Percentiles rank a stretch among this genome's conserved stretches.
Conservation (phyloP, 2,329 filamentous ascomycete species). For the Penicillium capsulatum region DNA sequence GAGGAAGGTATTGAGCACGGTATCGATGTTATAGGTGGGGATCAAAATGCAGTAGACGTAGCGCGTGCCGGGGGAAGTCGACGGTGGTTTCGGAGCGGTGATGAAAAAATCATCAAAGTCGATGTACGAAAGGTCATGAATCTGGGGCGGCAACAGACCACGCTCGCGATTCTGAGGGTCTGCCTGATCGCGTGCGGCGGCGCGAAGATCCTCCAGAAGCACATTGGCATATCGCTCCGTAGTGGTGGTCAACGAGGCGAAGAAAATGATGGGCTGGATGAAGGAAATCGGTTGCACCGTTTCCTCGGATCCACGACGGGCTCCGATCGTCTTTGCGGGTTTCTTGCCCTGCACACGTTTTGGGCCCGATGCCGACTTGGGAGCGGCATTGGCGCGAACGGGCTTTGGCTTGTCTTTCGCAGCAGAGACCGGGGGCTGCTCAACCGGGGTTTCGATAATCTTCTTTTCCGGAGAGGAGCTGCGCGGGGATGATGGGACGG, state of each 20-base stretch:
- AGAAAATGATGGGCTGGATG: slow-evolving; percentile 73
- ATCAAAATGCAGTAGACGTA: slow-evolving; percentile 80
- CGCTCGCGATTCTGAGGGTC: slow-evolving; percentile 23
- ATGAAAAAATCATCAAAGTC: slow-evolving; percentile 95
- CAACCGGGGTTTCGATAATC: slow-evolving; percentile 6
- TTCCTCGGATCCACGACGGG: slow-evolving; percentile 18
- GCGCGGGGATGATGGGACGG: slow-evolving; percentile 31
- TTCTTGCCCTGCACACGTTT: slow-evolving; percentile 36
- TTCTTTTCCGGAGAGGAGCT: slow-evolving; percentile 24
- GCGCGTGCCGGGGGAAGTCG: slow-evolving; percentile 48
- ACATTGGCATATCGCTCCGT: slow-evolving; percentile 69
- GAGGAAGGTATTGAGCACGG: slow-evolving; percentile 80
- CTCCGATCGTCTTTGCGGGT: slow-evolving; percentile 26
- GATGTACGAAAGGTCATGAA: slow-evolving; percentile 76
- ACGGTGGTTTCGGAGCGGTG: slow-evolving; percentile 59
- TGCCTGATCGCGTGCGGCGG: slow-evolving; percentile 31
- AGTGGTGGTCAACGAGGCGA: slow-evolving; percentile 78
- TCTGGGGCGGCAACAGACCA: slow-evolving; percentile 54
- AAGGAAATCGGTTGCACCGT: slow-evolving; percentile 19
- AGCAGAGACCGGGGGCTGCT: not conserved
- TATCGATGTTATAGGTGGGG: slow-evolving; percentile 94
- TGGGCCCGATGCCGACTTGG: slow-evolving; percentile 25
- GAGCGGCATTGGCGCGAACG: slow-evolving; percentile 1
- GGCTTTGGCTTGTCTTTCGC: slow-evolving; percentile 1
- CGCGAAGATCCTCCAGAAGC: slow-evolving; percentile 56